Base-by-base conservation (phyloP, 345 rosid genomes). In the Moricandia arvensis region DNA sequence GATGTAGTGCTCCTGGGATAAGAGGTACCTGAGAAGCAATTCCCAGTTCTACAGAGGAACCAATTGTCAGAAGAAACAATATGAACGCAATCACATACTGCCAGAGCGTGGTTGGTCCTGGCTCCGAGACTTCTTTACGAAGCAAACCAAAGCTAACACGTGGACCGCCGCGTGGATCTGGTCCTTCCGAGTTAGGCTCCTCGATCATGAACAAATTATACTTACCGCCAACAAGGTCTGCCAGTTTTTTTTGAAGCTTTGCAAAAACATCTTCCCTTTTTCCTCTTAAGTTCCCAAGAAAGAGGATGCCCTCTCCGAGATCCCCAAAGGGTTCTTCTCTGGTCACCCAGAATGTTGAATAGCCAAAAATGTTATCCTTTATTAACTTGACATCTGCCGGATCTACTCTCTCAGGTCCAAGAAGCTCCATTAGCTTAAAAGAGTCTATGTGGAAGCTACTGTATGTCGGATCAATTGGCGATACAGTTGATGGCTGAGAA, bases 241-340 rank as follows among this genome's bases (percentile, higher is more conserved):
- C 80, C 73, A 91, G 83, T 85, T 83, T 89, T 27, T 51, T 84
- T 73, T 86, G 98, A 15, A 94, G 89, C 82, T 87, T 90, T 62
- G 88, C 80, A 76, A 90, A 94, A 70, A 94, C 93, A 78, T 90
- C 88, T 62, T 91, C 97, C 49, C 91, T 85, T 37, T 85, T 86
- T 15, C 86, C 95, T 82, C 98, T 87, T 70, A 94, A 85, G 80
- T 91, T 94, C 72, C 98, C 97, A 30, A 91, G 86, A 78, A 94
- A 91, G 54, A 94, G 93, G 57, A 83, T 82, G 77, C 98, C 98
- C 73, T 94, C 96, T 3, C 91, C 95, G 13, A 90, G 80, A 66
- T 91, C 96, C 37, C 98, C 98, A 82, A 91, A 94, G 21, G 91
- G 93, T 84, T 94, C 98, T 90, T 94, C 97, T 85, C 89, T 91